Conservation (phyloP, 352 stramenopile species). For the Stephanocyclus meneghinianus region DNA sequence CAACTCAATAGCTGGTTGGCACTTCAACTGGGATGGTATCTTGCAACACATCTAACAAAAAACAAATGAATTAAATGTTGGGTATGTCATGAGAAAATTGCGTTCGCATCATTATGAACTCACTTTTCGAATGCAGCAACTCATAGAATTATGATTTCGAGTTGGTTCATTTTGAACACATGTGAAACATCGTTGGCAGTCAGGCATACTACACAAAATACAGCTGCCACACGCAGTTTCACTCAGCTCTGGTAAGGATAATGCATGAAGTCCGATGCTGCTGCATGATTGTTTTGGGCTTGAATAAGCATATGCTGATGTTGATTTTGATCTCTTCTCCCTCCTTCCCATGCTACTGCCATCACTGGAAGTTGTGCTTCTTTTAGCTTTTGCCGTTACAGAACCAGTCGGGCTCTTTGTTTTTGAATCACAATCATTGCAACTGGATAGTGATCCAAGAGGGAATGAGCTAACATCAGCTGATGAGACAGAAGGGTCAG, state of each 20-base stretch:
- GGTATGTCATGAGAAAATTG: not conserved
- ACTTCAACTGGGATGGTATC: slow-evolving; percentile 40
- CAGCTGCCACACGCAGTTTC: slow-evolving; percentile 20
- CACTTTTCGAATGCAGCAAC: slow-evolving; percentile 36
- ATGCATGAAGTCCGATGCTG: not conserved
- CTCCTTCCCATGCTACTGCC: not conserved
- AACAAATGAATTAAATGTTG: not conserved
- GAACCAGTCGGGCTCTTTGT: not conserved
- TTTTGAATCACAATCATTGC: not conserved
- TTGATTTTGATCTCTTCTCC: not conserved
- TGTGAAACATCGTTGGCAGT: slow-evolving; percentile 30
- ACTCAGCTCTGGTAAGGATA: slow-evolving; percentile 8
- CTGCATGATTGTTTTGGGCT: not conserved
- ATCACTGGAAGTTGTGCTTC: not conserved
- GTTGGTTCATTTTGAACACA: slow-evolving; percentile 8
- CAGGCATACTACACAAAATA: slow-evolving; percentile 29
- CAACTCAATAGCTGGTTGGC: slow-evolving; percentile 9
- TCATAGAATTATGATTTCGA: not conserved
- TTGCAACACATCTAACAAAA: slow-evolving; percentile 35
- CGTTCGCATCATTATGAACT: not conserved
- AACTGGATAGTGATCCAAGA: not conserved
- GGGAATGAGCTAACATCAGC: not conserved
- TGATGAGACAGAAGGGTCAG: slow-evolving; percentile 1
- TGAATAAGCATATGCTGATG: slow-evolving; percentile 1
- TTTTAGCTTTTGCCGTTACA: not conserved